Percentiles rank a stretch among this genome's conserved stretches.
These are phyloP conservation scores for Yamadazyma buinensis DNA, from an alignment of 1,139 yeast species.

Conservation along the genomic window DNA sequence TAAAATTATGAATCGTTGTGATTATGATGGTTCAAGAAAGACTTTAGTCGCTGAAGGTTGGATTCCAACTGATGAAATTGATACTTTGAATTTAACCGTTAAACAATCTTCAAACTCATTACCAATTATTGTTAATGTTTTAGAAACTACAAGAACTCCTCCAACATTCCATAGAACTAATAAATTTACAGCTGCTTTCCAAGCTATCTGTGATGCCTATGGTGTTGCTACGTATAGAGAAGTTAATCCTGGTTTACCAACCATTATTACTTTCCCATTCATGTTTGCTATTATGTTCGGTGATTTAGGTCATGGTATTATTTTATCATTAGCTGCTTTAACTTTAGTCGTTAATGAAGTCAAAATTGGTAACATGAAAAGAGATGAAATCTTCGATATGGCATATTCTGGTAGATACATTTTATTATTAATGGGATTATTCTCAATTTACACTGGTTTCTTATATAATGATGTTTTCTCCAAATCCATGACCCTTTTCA, in stretches of 20 bases:
- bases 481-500: constrained; percentile 68
- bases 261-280: constrained; percentile 77
- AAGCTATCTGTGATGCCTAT: constrained; percentile 74
- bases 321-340: constrained; percentile 57
- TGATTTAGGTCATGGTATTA: constrained; percentile 77
- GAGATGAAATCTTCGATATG: constrained; percentile 82
- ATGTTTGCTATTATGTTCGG: constrained; percentile 90
- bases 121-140: constrained; percentile 67
- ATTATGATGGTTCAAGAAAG: constrained; percentile 61
- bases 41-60: constrained; percentile 76
- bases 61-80: constrained; percentile 63
- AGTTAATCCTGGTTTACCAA: constrained; percentile 77
- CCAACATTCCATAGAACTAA: constrained; percentile 78
- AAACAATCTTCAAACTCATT: constrained; percentile 38
- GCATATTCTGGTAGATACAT: constrained; percentile 76
- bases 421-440: constrained; percentile 67
- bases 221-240: constrained; percentile 77
- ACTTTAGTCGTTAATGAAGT: constrained; percentile 60
- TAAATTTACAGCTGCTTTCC: constrained; percentile 74
- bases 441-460: constrained; percentile 77
- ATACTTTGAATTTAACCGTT: constrained; percentile 31
- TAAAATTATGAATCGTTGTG: constrained; percentile 62
- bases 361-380: constrained; percentile 53
- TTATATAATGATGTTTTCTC: constrained; percentile 76
- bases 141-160: constrained; percentile 65